Base-by-base conservation (phyloP, 495 filamentous ascomycete species). In the Poronia punctata region DNA sequence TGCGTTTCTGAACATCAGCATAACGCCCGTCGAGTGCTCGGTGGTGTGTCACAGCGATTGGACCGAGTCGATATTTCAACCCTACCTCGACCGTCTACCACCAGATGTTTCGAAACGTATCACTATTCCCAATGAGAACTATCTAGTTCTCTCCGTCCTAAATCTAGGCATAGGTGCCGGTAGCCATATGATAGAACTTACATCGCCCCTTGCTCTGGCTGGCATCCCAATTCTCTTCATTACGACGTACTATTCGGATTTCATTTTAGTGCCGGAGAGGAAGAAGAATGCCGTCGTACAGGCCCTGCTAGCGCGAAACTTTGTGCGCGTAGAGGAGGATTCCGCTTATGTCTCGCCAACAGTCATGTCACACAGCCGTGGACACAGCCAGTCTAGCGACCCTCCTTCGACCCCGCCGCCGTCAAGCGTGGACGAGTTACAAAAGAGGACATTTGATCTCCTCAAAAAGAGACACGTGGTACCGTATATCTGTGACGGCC, bases 141-240 rank as follows among this genome's bases (percentile, higher is more conserved):
- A 84, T 60, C 78, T 88, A 17, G 86, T 88, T 12, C 85, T 97
- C 55, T 83, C 86, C 41, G 87, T 98, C 31, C 82, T 83, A 37
- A 85, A 83, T 24, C 80, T 88, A 43, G 89, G 89, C 1, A 76
- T 95, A 45, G 88, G 95, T 53, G 90, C 92, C 14, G 88, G 89
- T n/a, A 86, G 89, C 50, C 78, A 90, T 20, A 92, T 98, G 2
- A 71, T 95, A 35, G 92, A 97, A 53, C 61, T 98, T 22, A 95
- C 92, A 4, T 88, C 79, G 47, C 92, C 92, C 3, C 70, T 98
- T 12, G 92, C 92, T 8, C 66, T 96, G 59, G 89, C 90, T 20
- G 85, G 86, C 53, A 90, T 98, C 23, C 84, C 92, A 26, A 94
- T 98, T 48, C 96, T 97, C 62, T 97, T 98, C 70, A 93, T 96